phyloP scores from a whole-genome alignment of 148 eudicot genomes.

The Chenopodium berlandieri region DNA sequence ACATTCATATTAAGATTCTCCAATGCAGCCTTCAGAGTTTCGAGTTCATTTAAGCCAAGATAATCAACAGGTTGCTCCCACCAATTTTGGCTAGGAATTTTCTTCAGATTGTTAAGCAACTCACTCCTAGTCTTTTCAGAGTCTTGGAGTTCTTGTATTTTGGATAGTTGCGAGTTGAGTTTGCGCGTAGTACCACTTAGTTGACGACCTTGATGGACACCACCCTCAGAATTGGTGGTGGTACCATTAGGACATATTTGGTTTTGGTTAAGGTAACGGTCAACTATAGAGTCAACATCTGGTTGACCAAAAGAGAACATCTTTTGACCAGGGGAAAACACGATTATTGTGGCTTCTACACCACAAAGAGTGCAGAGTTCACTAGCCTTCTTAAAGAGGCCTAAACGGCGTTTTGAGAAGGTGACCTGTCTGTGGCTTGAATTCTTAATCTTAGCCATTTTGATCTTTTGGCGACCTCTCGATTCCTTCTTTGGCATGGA shows the following conservation, averaged over 20 bases:
- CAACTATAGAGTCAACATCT: slow-evolving; percentile 36
- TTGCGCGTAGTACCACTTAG: slow-evolving; percentile 22
- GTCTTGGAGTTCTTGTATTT: slow-evolving; percentile 37
- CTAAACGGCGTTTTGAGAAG: slow-evolving; percentile 58
- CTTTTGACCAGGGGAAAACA: slow-evolving; percentile 8
- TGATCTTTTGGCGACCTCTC: slow-evolving; percentile 56
- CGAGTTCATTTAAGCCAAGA: slow-evolving; percentile 45
- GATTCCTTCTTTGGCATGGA: slow-evolving; percentile 43
- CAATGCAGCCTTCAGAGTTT: slow-evolving; percentile 42
- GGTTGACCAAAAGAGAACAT: slow-evolving; percentile 55
- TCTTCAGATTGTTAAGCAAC: slow-evolving; percentile 26
- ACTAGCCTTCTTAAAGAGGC: slow-evolving; percentile 57
- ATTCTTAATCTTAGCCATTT: slow-evolving; percentile 52
- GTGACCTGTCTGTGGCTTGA: slow-evolving; percentile 57
- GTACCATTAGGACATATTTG: too few relatives aligned
- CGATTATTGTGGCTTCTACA: slow-evolving; percentile 39
- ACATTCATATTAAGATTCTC: slow-evolving; percentile 49
- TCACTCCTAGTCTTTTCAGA: slow-evolving; percentile 35
- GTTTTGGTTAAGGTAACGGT: slow-evolving; percentile 36
- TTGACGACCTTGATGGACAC: slow-evolving; percentile 9
- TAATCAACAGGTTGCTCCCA: slow-evolving; percentile 52
- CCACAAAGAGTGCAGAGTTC: slow-evolving; percentile 60
- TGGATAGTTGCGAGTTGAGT: slow-evolving; percentile 44
- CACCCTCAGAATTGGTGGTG: background rate
- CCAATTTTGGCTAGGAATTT: slow-evolving; percentile 38